A percentile compares a stretch with the other conserved stretches of the same genome.
Conservation (phyloP, 257 asterid genomes). For the Solanum ossicruentum region DNA sequence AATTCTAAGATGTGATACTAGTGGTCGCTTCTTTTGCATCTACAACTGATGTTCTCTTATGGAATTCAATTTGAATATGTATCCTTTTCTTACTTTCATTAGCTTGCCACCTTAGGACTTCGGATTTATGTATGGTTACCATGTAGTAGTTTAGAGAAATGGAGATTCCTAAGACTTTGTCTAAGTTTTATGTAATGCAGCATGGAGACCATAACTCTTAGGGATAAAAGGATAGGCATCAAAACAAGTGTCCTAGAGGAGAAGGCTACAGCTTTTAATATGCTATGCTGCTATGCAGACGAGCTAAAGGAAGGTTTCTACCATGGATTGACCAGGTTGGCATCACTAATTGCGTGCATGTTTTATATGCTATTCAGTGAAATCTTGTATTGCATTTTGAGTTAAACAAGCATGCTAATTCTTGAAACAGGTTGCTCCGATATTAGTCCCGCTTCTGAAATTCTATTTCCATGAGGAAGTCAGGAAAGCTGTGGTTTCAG, state of each 20-base stretch:
- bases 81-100: background rate
- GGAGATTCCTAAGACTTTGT: background rate
- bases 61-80: background rate
- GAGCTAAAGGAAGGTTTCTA: slow-evolving; percentile 96
- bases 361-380: background rate
- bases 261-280: slow-evolving; percentile 97
- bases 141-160: background rate
- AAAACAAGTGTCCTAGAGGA: slow-evolving; percentile 96
- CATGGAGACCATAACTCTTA: slow-evolving; percentile 93
- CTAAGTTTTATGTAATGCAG: slow-evolving; percentile 31
- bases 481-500: slow-evolving; percentile 97
- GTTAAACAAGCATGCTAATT: background rate
- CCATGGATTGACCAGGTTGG: slow-evolving; percentile 98
- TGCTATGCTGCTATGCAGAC: slow-evolving; percentile 98
- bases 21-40: background rate
- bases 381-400: background rate
- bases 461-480: slow-evolving; percentile 99
- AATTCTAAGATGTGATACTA: background rate
- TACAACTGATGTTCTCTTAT: background rate
- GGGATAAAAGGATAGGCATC: slow-evolving; percentile 95
- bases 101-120: background rate
- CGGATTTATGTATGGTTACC: background rate
- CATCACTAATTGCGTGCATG: background rate
- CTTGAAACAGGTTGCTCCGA: slow-evolving; percentile 77
- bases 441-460: slow-evolving; percentile 77